Base-by-base conservation (phyloP, 306 rosid species). In the Senna siamea region DNA sequence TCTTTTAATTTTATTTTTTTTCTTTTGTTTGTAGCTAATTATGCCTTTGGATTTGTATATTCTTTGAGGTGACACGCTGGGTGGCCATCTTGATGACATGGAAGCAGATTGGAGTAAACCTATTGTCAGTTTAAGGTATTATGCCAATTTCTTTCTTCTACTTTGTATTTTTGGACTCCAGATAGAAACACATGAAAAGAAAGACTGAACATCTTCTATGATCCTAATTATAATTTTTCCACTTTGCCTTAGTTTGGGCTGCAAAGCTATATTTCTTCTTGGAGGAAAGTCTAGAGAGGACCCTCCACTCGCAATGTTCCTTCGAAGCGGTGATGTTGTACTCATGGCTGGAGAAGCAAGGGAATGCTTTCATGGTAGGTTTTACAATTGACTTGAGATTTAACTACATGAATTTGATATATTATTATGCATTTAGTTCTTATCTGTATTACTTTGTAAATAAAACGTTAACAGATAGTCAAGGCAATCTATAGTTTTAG, bases 81-180 rank as follows among this genome's bases (percentile, higher is more conserved):
- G 98, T 26, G 98, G 97, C 66, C 96, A 94, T 85, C 95, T 94
- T 74, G 97, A 94, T 83, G 98, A 92, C 82, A 94, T 92, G 97
- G 99, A 92, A 87, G 89, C 82, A 19, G 97, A 94, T 80, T 94
- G 97, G 97, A 89, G 92, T 78, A 87, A 78, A 76, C 97, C 97
- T 55, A 88, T 89, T 59, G 90, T 94, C 30, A 94, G 97, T 86
- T 71, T 94, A 87, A 94, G 97, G 96, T 94, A 83, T 60, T 35
- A 38, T 47, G 50, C 64, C 51, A 50, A 17, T 23, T 70, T 66
- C 40, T 38, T 70, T 43, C 26, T 19, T 15, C 13, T 53, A 18
- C 40, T 38, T 58, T 57, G 40, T 14, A 35, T 48, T 18, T 26
- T 43, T 58, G 32, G 22, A 46, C 62, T 59, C 55, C 55, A 30